Conservation (phyloP, 2,329 filamentous ascomycete genomes). For the Penicillium psychrosexuale region DNA sequence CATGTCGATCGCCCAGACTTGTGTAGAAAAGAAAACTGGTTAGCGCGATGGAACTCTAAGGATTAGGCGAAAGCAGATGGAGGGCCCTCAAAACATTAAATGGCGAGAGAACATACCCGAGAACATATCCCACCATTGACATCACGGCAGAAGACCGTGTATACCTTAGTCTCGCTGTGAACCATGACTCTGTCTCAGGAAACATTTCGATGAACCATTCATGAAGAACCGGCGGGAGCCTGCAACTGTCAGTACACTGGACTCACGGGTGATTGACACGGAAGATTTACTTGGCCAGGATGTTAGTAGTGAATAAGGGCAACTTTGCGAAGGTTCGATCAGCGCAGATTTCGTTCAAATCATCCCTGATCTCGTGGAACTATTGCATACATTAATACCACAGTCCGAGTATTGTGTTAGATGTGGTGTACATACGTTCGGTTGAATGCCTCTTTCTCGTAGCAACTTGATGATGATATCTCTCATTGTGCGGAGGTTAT, state of each 20-base stretch:
- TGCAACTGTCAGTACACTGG: slow-evolving; percentile 23
- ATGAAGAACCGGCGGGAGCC: slow-evolving; percentile 79
- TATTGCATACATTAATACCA: slow-evolving; percentile 35
- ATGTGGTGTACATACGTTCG: slow-evolving; percentile 41
- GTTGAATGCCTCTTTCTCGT: slow-evolving; percentile 65
- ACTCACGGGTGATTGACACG: background rate
- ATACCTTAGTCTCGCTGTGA: slow-evolving; percentile 81
- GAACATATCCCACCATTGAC: slow-evolving; percentile 97
- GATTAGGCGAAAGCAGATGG: background rate
- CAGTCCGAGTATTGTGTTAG: background rate
- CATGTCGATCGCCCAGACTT: slow-evolving; percentile 85
- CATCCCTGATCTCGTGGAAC: slow-evolving; percentile 62
- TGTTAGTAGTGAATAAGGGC: slow-evolving; percentile 66
- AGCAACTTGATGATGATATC: slow-evolving; percentile 84
- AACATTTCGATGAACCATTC: slow-evolving; percentile 97
- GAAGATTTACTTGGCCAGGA: slow-evolving; percentile 46
- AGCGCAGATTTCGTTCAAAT: slow-evolving; percentile 64
- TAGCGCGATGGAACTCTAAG: background rate
- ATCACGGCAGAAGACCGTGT: slow-evolving; percentile 94
- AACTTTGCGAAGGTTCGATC: slow-evolving; percentile 55
- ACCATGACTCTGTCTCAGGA: slow-evolving; percentile 89
- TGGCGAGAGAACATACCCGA: slow-evolving; percentile 52
- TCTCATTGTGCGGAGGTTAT: slow-evolving; percentile 87
- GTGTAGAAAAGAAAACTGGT: background rate
- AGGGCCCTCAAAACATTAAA: background rate